Conservation (phyloP, 148 eudicot species). For the Pharnaceum exiguum region DNA sequence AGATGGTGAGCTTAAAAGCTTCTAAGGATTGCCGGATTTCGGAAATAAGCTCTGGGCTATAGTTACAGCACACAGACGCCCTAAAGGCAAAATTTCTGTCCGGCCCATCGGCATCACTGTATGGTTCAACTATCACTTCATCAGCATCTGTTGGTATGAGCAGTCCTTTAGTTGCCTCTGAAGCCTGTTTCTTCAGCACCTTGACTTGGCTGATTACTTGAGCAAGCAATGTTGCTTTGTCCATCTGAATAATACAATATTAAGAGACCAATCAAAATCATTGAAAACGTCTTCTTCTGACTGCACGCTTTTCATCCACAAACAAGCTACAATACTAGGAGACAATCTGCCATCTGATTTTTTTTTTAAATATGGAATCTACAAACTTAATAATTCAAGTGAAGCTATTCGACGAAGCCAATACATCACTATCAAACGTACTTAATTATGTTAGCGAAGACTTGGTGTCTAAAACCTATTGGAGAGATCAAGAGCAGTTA, state of each 20-base stretch:
- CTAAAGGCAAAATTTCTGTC: constrained; percentile 15
- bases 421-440: not conserved
- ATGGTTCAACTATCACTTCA: constrained; percentile 46
- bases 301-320: too few species aligned
- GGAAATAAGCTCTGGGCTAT: constrained; percentile 49
- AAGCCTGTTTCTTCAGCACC: constrained; percentile 44
- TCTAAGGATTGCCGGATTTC: constrained; percentile 41
- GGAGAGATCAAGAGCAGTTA: not conserved
- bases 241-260: constrained; percentile 44
- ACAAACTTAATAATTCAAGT: too few species aligned
- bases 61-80: constrained; percentile 54
- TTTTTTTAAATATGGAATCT: too few species aligned
- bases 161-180: constrained; percentile 50
- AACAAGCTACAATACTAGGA: too few species aligned
- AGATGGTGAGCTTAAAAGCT: constrained; percentile 36
- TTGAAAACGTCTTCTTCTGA: too few species aligned
- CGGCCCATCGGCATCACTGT: not conserved
- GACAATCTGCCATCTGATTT: too few species aligned
- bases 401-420: too few species aligned
- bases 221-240: constrained; percentile 75
- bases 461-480: not conserved
- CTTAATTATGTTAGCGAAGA: not conserved
- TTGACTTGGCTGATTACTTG: constrained; percentile 65
- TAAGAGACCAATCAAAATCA: not conserved
- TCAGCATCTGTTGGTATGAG: constrained; percentile 61